These are phyloP conservation scores for Microbotryum silenes-acaulis DNA, from an alignment of 1,284 basidiomycete species.

Conservation along the genomic window DNA sequence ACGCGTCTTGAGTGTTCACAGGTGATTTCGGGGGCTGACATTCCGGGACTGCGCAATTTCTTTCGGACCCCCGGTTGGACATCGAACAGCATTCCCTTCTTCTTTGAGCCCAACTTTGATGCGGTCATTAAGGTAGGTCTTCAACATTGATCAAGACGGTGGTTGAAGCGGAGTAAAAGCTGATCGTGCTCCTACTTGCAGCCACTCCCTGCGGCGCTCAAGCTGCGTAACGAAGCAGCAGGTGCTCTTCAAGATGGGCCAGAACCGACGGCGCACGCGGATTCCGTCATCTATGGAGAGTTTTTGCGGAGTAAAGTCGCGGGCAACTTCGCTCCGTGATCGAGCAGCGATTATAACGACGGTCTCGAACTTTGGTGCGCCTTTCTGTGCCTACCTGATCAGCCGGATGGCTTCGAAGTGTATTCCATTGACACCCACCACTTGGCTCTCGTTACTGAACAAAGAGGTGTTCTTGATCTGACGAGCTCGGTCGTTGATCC, in stretches of 20 bases:
- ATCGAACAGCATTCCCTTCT: slow-evolving; percentile 55
- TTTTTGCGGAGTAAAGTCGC: slow-evolving; percentile 62
- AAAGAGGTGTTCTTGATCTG: too few species aligned
- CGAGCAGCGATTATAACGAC: too few species aligned
- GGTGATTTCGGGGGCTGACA: too few species aligned
- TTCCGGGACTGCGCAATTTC: too few species aligned
- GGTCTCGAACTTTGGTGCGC: too few species aligned
- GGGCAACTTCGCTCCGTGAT: slow-evolving; percentile 50
- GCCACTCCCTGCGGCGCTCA: neutral
- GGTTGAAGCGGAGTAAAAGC: slow-evolving; percentile 40
- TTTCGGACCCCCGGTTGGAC: too few species aligned
- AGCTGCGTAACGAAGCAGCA: slow-evolving; percentile 9
- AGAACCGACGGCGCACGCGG: slow-evolving; percentile 39
- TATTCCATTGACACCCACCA: too few species aligned
- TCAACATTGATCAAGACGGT: slow-evolving; percentile 51
- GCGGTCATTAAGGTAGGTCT: slow-evolving; percentile 52
- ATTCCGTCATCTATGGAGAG: slow-evolving; percentile 60
- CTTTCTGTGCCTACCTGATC: too few species aligned
- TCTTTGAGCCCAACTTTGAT: slow-evolving; percentile 73
- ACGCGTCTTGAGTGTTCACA: too few species aligned
- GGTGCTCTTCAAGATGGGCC: slow-evolving; percentile 2
- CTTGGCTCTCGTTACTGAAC: too few species aligned
- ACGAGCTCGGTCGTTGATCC: too few species aligned
- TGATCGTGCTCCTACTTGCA: neutral
- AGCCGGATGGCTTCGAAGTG: too few species aligned